A percentile compares a stretch with the other conserved stretches of the same genome.
These are phyloP conservation scores for Pistacia atlantica DNA, from an alignment of 345 rosid genomes.

Conservation along the genomic window DNA sequence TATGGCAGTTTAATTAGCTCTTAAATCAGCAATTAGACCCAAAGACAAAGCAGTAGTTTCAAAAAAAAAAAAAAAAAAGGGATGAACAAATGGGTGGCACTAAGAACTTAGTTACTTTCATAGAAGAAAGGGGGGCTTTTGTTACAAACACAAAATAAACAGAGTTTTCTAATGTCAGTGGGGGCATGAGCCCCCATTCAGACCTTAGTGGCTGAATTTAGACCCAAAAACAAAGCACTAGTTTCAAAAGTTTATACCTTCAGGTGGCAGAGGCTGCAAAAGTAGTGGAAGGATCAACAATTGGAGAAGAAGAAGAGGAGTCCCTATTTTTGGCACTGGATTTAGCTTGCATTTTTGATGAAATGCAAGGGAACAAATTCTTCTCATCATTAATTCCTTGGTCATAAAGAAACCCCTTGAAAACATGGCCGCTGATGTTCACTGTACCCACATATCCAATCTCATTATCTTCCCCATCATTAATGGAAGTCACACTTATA, in stretches of 20 bases:
- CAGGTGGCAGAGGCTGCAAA: slow-evolving; percentile 34
- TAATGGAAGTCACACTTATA: slow-evolving; percentile 42
- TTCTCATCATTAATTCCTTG: slow-evolving; percentile 59
- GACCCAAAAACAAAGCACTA: too few relatives aligned
- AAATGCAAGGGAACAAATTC: slow-evolving; percentile 39
- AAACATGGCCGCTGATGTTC: slow-evolving; percentile 54
- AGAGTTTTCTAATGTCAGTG: too few relatives aligned
- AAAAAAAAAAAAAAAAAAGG: too few relatives aligned
- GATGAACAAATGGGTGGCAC: too few relatives aligned
- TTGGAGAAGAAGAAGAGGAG: slow-evolving; percentile 42
- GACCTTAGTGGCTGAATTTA: too few relatives aligned
- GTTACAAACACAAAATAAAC: too few relatives aligned
- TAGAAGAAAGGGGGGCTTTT: too few relatives aligned
- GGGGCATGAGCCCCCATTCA: too few relatives aligned
- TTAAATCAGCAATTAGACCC: too few relatives aligned
- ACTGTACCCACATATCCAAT: slow-evolving; percentile 48
- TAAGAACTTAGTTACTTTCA: too few relatives aligned
- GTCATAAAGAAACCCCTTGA: slow-evolving; percentile 60
- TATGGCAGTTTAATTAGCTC: too few relatives aligned
- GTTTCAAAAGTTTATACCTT: slow-evolving; percentile 26
- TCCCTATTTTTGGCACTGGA: slow-evolving; percentile 25
- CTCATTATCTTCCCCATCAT: slow-evolving; percentile 38
- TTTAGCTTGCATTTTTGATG: slow-evolving; percentile 30
- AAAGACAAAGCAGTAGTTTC: too few relatives aligned
- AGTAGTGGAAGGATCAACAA: slow-evolving; percentile 26